Percentiles rank a stretch among this genome's conserved stretches.
phyloP scores from a whole-genome alignment of 805 yeast genomes.

The Saccharomycopsis capsularis region DNA sequence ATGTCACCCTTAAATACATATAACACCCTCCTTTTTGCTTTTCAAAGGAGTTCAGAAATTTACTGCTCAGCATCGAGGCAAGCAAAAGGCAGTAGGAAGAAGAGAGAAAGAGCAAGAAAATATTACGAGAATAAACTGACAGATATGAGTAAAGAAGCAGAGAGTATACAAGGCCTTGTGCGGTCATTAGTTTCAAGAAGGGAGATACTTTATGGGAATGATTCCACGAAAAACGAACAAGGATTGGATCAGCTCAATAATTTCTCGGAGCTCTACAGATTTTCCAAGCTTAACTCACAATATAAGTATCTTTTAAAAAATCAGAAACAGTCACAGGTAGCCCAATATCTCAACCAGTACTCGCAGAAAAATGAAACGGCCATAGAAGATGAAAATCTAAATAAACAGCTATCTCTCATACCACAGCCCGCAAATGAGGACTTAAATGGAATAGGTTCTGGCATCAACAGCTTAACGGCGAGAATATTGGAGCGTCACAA shows the following conservation, averaged over 20 bases:
- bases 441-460: too few relatives aligned
- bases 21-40: too few relatives aligned
- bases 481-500: slow-evolving; percentile 6
- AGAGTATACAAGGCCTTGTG: slow-evolving; percentile 2
- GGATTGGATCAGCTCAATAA: slow-evolving; percentile 3
- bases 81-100: too few relatives aligned
- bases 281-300: slow-evolving; percentile 9
- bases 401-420: background rate
- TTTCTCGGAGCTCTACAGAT: slow-evolving; percentile 4
- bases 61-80: too few relatives aligned
- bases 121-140: too few relatives aligned
- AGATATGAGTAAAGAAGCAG: too few relatives aligned
- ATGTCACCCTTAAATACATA: too few relatives aligned
- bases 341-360: background rate
- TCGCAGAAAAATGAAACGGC: background rate
- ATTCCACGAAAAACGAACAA: background rate
- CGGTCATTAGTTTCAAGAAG: slow-evolving; percentile 5
- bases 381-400: background rate
- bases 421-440: too few relatives aligned
- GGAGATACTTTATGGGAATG: slow-evolving; percentile 5
- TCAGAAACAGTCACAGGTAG: background rate
- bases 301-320: background rate
- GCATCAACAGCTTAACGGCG: background rate
- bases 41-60: too few relatives aligned
- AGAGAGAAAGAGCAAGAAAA: too few relatives aligned